A percentile compares a stretch with the other conserved stretches of the same genome.
phyloP scores from a whole-genome alignment of 106 monocot species.

The Platanthera guangdongensis region DNA sequence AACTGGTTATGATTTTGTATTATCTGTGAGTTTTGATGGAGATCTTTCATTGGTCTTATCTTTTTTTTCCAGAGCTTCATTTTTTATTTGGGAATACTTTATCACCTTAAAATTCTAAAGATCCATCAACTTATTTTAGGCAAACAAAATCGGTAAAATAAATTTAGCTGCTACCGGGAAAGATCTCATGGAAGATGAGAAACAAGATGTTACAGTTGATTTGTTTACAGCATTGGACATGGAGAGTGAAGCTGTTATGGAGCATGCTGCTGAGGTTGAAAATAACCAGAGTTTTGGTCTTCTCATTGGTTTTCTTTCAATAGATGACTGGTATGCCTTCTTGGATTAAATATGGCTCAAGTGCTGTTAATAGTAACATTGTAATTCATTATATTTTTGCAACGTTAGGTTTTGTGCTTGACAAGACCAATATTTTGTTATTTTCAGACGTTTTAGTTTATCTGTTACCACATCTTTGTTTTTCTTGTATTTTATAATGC shows the following conservation, averaged over 20 bases:
- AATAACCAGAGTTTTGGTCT: constrained; percentile 86
- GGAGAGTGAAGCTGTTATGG: constrained; percentile 66
- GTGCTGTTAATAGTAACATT: constrained; percentile 1
- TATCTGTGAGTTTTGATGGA: not conserved
- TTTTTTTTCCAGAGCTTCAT: too few relatives aligned
- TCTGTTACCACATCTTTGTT: not conserved
- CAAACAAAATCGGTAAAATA: constrained; percentile 95
- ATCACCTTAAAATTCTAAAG: too few relatives aligned
- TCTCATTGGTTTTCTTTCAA: constrained; percentile 83
- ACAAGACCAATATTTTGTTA: not conserved
- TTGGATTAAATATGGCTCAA: not conserved
- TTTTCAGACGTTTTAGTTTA: too few relatives aligned
- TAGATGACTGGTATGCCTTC: constrained; percentile 77
- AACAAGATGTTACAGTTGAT: constrained; percentile 76
- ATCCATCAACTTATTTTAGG: too few relatives aligned
- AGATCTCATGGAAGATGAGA: constrained; percentile 95
- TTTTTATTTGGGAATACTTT: too few relatives aligned
- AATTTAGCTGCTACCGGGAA: constrained; percentile 98
- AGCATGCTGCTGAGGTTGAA: constrained; percentile 58
- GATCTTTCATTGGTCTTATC: not conserved
- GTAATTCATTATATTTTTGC: not conserved
- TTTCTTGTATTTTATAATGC: not conserved
- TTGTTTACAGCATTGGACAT: constrained; percentile 69
- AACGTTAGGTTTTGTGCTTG: not conserved
- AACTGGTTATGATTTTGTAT: not conserved